phyloP scores from a whole-genome alignment of 176 grass and related monocot genomes.

The Raddia distichophylla region DNA sequence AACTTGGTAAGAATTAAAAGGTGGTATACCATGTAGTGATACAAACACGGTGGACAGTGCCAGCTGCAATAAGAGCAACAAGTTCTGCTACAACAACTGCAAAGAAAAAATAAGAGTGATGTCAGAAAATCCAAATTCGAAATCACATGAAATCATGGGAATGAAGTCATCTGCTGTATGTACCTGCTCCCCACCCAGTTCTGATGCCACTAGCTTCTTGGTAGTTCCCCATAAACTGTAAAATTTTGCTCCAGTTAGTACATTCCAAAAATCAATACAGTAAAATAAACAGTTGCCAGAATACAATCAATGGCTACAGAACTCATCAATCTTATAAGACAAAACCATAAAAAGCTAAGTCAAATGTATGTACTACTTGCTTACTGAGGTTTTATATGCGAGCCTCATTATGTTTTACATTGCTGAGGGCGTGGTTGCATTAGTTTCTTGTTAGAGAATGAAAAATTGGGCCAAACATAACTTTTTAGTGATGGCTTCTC shows the following conservation, averaged over 20 bases:
- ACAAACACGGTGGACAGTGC: slow-evolving; percentile 92
- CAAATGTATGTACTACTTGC: neutral
- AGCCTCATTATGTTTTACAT: neutral
- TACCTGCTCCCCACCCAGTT: slow-evolving; percentile 98
- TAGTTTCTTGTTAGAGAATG: neutral
- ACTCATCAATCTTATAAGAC: slow-evolving; percentile 9
- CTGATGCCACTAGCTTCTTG: slow-evolving; percentile 84
- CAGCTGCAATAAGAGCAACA: slow-evolving; percentile 84
- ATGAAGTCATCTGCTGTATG: slow-evolving; percentile 36
- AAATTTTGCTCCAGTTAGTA: slow-evolving; percentile 38
- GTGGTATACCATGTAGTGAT: slow-evolving; percentile 92
- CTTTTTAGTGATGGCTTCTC: neutral
- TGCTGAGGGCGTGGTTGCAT: neutral
- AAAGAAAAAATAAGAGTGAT: slow-evolving; percentile 40
- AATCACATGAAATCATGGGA: neutral
- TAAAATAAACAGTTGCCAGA: neutral
- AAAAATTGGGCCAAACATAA: neutral
- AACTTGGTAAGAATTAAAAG: neutral
- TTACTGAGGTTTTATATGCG: slow-evolving; percentile 9
- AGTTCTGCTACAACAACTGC: slow-evolving; percentile 87
- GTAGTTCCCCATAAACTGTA: slow-evolving; percentile 95
- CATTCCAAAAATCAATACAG: neutral
- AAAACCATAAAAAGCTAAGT: neutral
- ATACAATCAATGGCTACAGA: neutral
- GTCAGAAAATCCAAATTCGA: slow-evolving; percentile 12